Evolutionary conservation across 1,139 yeast genomes (phyloP).

Genomic region (Hemisphaericaspora lyxosophila): DNA sequence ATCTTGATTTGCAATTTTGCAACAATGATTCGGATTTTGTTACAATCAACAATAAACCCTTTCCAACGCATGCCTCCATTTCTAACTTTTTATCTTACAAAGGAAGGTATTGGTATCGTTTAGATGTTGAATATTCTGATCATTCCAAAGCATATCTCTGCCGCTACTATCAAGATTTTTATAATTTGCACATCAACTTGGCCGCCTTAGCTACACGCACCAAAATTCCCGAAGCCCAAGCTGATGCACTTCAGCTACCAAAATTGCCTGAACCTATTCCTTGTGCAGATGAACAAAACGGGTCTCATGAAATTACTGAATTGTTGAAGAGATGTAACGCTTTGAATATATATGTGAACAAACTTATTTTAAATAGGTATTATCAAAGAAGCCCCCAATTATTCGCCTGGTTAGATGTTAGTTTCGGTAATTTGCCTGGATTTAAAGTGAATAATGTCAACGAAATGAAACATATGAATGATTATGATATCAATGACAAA

Average conservation of each 20-base stretch:
- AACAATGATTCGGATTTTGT: conserved; percentile 18
- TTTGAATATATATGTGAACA: conserved; percentile 38
- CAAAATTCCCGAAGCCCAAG: conserved; percentile 4
- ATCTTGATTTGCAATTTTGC: conserved; percentile 16
- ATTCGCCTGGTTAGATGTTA: conserved; percentile 33
- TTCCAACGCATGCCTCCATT: conserved; percentile 33
- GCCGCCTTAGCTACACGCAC: conserved; percentile 35
- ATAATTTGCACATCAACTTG: conserved; percentile 30
- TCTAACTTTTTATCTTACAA: conserved; percentile 35
- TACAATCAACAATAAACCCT: conserved; percentile 33
- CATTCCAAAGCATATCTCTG: conserved; percentile 31
- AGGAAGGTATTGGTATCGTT: conserved; percentile 43
- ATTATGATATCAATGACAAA: conserved; percentile 26
- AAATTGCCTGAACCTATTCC: conserved; percentile 44
- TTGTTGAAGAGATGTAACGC: conserved; percentile 37
- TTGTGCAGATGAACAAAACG: conserved; percentile 7
- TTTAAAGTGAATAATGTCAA: conserved; percentile 12
- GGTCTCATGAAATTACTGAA: conserved; percentile 9
- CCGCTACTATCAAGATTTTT: conserved; percentile 40
- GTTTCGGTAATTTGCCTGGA: conserved; percentile 24
- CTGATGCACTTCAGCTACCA: conserved; percentile 23
- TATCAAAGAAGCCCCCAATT: conserved; percentile 29
- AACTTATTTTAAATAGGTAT: conserved; percentile 25
- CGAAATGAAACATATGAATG: conserved; percentile 10
- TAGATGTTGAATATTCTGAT: conserved; percentile 37